A percentile compares a stretch with the other conserved stretches of the same genome.
Conservation (phyloP, 345 rosid species). For the Excoecaria cochinchinensis region DNA sequence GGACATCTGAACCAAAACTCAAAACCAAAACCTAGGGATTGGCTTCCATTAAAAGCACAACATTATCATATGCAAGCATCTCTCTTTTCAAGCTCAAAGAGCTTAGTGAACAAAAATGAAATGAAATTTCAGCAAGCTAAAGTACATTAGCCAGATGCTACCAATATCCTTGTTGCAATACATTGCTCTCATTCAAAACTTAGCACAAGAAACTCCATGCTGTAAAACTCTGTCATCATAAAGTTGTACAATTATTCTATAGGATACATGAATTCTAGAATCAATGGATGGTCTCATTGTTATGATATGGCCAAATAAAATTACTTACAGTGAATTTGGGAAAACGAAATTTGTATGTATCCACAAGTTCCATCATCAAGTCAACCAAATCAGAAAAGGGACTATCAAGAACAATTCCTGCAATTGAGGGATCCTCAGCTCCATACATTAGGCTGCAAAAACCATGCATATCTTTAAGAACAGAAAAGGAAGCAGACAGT, state of each 20-base stretch:
- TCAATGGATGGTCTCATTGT: neutral
- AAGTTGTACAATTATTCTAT: neutral
- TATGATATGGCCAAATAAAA: slow-evolving; percentile 5
- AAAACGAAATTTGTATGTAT: slow-evolving; percentile 70
- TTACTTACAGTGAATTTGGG: slow-evolving; percentile 86
- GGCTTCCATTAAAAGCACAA: neutral
- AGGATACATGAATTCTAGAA: neutral
- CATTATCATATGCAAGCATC: neutral
- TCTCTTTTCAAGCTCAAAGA: neutral
- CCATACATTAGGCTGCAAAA: slow-evolving; percentile 82
- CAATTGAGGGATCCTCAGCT: slow-evolving; percentile 91
- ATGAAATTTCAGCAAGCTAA: neutral
- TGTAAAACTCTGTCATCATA: neutral
- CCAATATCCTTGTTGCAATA: neutral
- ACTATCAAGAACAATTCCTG: slow-evolving; percentile 93
- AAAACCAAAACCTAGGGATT: no score
- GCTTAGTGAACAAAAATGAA: neutral
- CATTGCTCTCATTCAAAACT: neutral
- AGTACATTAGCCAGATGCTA: neutral
- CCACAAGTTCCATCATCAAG: slow-evolving; percentile 92
- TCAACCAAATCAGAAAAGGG: slow-evolving; percentile 92
- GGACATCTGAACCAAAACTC: no score
- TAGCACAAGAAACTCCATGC: neutral
- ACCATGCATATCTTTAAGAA: slow-evolving; percentile 13
- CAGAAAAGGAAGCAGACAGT: slow-evolving; percentile 11